Evolutionary conservation across 192 early-diverging fungal genomes (phyloP), one percentile per base, ranked within the genome.

Genomic region (Rhizophagus clarus): DNA sequence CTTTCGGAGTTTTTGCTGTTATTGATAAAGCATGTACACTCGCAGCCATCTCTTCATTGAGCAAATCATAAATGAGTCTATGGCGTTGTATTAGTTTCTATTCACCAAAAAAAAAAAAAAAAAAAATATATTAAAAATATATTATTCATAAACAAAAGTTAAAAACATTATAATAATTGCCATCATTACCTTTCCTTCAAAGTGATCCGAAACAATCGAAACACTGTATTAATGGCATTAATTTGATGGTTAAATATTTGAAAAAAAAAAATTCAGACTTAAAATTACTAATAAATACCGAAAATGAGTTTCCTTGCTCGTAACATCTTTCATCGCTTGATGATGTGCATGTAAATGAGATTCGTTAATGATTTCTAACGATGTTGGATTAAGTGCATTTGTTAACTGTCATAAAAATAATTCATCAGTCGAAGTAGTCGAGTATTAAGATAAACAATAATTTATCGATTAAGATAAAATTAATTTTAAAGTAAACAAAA

Each of bases 271-370:
- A 56, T 67, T 47, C 22, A 2, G 14, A 69, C 10, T 32, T n/a
- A 72, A 24, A 32, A 56, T 70, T 31, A 31, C 17, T 66, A 66
- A n/a, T 31, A 74, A 32, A 32, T 83, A 92, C 91, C 88, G 78
- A 80, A 97, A 97, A 82, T 97, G 96, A 15, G 96, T 96, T 82
- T 97, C 96, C 11, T 86, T 89, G 82, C 90, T 89, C 17, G 64
- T 81, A 8, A 92, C 85, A n/a, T 94, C 95, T 75, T 91, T 87
- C 96, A 97, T 97, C 14, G 95, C 91, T 51, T 90, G 92, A 84
- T 97, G 96, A 69, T 93, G 91, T 11, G 91, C 85, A 80, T 97
- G 96, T 80, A 92, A 88, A 40, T 89, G 87, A 12, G 91, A 92
- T 68, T 97, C 95, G 82, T 97, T 95, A 40, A 89, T 84, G 45